Conservation (phyloP, 2,329 filamentous ascomycete genomes). For the Cordyceps cateniannulata region DNA sequence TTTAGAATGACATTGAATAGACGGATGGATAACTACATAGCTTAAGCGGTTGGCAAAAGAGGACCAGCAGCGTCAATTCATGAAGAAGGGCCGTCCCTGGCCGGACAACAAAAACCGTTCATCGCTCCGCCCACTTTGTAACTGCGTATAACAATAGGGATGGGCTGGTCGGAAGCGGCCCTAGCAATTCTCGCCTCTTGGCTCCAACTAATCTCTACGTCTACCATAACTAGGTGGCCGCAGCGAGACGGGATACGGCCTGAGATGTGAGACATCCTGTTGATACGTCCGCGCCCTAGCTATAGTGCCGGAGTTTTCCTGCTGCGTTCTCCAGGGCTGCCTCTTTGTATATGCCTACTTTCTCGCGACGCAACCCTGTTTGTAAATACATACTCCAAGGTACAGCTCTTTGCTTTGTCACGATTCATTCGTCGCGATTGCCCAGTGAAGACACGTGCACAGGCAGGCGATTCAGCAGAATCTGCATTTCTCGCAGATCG, state of each 20-base stretch:
- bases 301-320: background rate
- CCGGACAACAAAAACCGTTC: conserved; percentile 33
- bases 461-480: too few relatives aligned
- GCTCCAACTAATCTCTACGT: background rate
- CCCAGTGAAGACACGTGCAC: too few relatives aligned
- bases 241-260: background rate
- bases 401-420: too few relatives aligned
- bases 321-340: background rate
- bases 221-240: background rate
- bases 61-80: conserved; percentile 32
- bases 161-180: conserved; percentile 12
- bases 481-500: too few relatives aligned
- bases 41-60: conserved; percentile 28
- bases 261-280: background rate
- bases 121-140: conserved; percentile 33
- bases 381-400: too few relatives aligned
- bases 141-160: conserved; percentile 17
- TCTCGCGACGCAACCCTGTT: too few relatives aligned
- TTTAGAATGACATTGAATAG: too few relatives aligned
- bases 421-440: too few relatives aligned
- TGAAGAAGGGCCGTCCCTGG: conserved; percentile 35
- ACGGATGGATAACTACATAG: too few relatives aligned
- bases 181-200: background rate
- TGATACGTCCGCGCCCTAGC: background rate
- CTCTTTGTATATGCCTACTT: too few relatives aligned